Conservation (phyloP, 1,284 basidiomycete genomes). For the Blastosporella zonata region DNA sequence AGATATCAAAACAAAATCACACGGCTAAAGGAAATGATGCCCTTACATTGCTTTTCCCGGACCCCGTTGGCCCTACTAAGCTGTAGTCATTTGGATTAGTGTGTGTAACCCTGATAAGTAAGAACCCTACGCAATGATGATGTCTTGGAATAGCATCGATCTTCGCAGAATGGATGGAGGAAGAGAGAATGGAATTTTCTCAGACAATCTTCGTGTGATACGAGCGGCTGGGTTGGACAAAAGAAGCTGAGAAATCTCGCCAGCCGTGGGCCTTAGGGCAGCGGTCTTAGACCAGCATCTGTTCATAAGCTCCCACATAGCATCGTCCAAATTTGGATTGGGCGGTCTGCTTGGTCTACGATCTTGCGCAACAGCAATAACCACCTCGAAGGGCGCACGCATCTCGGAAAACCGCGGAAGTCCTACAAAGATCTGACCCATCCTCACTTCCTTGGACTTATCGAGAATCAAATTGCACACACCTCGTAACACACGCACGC, state of each 20-base stretch:
- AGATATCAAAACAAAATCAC: not conserved
- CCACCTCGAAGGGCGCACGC: constrained; percentile 3
- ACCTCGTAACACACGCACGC: constrained; percentile 15
- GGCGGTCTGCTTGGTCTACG: constrained; percentile 3
- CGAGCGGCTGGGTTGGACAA: not conserved
- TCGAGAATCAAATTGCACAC: not conserved
- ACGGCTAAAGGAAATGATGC: not conserved
- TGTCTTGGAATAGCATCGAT: constrained; percentile 9
- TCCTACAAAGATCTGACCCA: constrained; percentile 7
- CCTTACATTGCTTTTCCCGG: constrained; percentile 26
- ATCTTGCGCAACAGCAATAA: constrained; percentile 5
- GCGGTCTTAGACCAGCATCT: constrained; percentile 8
- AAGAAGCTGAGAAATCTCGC: constrained; percentile 1
- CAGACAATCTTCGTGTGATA: not conserved
- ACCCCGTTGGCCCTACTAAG: constrained; percentile 25
- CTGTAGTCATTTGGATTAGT: constrained; percentile 11
- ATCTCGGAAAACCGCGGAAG: constrained; percentile 10
- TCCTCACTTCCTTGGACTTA: not conserved
- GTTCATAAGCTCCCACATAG: constrained; percentile 12
- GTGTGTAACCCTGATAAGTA: not conserved
- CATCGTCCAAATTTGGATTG: constrained; percentile 3
- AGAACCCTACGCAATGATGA: constrained; percentile 21
- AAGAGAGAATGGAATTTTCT: not conserved
- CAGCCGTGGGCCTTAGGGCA: constrained; percentile 5
- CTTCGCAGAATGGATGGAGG: not conserved